These are phyloP conservation scores for Apophysomyces sp. DNA, from an alignment of 371 early-diverging fungal species.

Conservation along the genomic window DNA sequence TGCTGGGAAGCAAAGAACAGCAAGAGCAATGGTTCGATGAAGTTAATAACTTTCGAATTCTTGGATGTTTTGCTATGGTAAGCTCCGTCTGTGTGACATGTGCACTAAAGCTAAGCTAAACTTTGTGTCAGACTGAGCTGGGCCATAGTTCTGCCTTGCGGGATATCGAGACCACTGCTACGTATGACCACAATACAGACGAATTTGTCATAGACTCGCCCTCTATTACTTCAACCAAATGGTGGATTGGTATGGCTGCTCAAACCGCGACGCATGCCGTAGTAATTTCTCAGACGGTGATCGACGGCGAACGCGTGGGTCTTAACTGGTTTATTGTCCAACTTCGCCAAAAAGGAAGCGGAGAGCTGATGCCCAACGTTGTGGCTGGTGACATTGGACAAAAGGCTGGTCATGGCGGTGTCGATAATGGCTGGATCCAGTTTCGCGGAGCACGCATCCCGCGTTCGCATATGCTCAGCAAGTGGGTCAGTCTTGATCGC, in stretches of 20 bases:
- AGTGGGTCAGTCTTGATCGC: conserved; percentile 61
- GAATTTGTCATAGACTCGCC: conserved; percentile 87
- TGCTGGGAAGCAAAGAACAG: conserved; percentile 65
- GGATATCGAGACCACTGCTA: conserved; percentile 88
- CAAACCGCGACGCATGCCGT: conserved; percentile 78
- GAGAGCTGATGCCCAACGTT: conserved; percentile 72
- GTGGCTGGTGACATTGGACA: conserved; percentile 86
- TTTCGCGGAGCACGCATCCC: conserved; percentile 87
- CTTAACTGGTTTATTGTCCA: conserved; percentile 87
- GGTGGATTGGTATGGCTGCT: conserved; percentile 93
- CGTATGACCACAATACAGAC: conserved; percentile 71
- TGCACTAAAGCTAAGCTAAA: not conserved
- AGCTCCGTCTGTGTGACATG: not conserved
- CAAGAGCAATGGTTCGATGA: conserved; percentile 52
- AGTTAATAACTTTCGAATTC: conserved; percentile 50
- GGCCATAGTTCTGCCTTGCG: conserved; percentile 83
- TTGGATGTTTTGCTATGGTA: conserved; percentile 77
- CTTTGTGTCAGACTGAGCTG: conserved; percentile 48
- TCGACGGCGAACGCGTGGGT: conserved; percentile 69
- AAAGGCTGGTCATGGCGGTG: conserved; percentile 79
- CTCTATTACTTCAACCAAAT: conserved; percentile 83
- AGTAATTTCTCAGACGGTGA: conserved; percentile 61
- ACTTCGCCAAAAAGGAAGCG: conserved; percentile 75
- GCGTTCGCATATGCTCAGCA: conserved; percentile 77
- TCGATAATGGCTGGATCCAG: conserved; percentile 94